Conservation (phyloP, 1,284 basidiomycete species). For the Leccinum olivaceoglutinosum region DNA sequence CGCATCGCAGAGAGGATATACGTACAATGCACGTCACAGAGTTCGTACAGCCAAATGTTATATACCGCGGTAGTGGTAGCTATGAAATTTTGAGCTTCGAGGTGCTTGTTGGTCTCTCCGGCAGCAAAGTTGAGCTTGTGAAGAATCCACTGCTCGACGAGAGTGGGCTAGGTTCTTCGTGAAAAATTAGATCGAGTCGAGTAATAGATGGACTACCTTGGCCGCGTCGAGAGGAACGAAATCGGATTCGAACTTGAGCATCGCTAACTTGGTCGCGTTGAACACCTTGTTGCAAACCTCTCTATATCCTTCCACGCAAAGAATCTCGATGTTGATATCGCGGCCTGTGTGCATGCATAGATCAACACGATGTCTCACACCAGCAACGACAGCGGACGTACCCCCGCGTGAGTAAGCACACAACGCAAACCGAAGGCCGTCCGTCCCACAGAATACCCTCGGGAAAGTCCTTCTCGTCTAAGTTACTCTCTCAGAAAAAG, state of each 20-base stretch:
- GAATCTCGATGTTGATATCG: conserved; percentile 94
- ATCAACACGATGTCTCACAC: background rate
- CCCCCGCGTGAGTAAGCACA: conserved; percentile 93
- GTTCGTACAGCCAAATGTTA: conserved; percentile 97
- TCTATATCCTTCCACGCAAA: conserved; percentile 97
- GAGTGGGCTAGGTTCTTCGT: conserved; percentile 58
- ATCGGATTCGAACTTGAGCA: conserved; percentile 84
- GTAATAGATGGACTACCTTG: conserved; percentile 44
- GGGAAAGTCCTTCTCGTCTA: conserved; percentile 98
- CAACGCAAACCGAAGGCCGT: conserved; percentile 92
- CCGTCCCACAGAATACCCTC: conserved; percentile 99
- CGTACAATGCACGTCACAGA: conserved; percentile 94
- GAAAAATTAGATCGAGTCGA: background rate
- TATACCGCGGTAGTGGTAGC: conserved; percentile 80
- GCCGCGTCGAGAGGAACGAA: conserved; percentile 73
- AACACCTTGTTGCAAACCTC: conserved; percentile 99
- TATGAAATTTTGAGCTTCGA: conserved; percentile 90
- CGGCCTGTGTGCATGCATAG: conserved; percentile 49
- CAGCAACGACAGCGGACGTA: conserved; percentile 26
- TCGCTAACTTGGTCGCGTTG: conserved; percentile 98
- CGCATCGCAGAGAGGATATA: conserved; percentile 13
- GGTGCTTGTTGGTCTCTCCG: conserved; percentile 68
- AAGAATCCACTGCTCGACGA: conserved; percentile 91
- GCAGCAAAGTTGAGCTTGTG: conserved; percentile 89
- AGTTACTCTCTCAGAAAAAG: conserved; percentile 92